Conservation (phyloP, 805 yeast species). For the Wickerhamomyces chaumierensis region DNA sequence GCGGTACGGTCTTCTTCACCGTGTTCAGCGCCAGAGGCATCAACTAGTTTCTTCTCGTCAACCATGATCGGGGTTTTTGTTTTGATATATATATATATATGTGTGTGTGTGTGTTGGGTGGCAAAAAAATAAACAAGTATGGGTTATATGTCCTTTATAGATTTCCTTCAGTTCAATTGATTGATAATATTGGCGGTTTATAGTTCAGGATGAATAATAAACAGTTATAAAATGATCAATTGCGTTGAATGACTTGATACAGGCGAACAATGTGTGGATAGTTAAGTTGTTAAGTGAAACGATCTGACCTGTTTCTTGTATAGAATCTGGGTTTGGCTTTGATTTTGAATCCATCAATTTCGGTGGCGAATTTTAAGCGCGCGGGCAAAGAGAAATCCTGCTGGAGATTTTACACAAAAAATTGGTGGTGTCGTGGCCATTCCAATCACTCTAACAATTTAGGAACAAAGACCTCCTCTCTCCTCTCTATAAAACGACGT, state of each 20-base stretch:
- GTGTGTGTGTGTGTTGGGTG: neutral
- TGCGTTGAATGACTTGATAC: too few species aligned
- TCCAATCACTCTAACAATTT: neutral
- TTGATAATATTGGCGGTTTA: too few species aligned
- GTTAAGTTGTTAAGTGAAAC: too few species aligned
- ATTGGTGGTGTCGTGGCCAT: neutral
- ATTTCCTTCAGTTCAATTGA: neutral
- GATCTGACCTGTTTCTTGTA: too few species aligned
- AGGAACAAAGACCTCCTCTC: too few species aligned
- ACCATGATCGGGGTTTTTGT: conserved; percentile 10
- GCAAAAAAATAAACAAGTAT: neutral
- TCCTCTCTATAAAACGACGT: too few species aligned
- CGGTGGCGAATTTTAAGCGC: conserved; percentile 3
- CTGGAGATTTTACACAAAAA: neutral
- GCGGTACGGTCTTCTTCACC: conserved; percentile 67
- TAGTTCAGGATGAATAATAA: too few species aligned
- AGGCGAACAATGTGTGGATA: too few species aligned
- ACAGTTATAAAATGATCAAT: too few species aligned
- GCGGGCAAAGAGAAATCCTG: conserved; percentile 1
- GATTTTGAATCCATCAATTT: neutral
- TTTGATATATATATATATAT: too few species aligned
- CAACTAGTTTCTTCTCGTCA: conserved; percentile 36
- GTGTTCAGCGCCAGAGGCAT: conserved; percentile 62
- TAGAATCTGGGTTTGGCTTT: too few species aligned
- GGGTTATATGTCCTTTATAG: neutral